phyloP scores from a whole-genome alignment of 2,329 filamentous ascomycete genomes.

The Plectosphaerella plurivora region DNA sequence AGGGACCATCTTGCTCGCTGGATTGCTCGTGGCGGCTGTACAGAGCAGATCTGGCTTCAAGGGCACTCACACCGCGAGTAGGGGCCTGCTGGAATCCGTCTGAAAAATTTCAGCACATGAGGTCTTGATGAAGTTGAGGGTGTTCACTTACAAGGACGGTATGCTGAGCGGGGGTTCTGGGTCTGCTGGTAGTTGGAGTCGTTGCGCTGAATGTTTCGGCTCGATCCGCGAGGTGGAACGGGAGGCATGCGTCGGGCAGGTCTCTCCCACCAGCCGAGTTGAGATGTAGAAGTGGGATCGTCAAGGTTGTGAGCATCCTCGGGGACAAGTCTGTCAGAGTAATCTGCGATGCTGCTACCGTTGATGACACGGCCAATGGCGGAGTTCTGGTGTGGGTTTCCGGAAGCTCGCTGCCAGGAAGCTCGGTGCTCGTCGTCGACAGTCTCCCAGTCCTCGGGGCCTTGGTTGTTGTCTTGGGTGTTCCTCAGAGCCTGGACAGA shows the following conservation, averaged over 20 bases:
- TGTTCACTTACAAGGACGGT: too few relatives aligned
- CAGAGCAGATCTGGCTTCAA: too few relatives aligned
- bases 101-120: too few relatives aligned
- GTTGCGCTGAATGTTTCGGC: too few relatives aligned
- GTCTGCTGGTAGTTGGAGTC: too few relatives aligned
- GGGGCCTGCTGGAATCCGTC: too few relatives aligned
- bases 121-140: too few relatives aligned
- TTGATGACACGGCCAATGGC: slow-evolving; percentile 8
- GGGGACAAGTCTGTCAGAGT: slow-evolving; percentile 7
- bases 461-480: background rate
- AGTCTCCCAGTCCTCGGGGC: slow-evolving; percentile 9
- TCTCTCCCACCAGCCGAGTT: slow-evolving; percentile 2
- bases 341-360: slow-evolving; percentile 14
- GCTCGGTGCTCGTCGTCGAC: slow-evolving; percentile 8
- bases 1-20: too few relatives aligned
- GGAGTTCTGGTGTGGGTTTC: background rate
- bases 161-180: too few relatives aligned
- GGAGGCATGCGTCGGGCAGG: background rate
- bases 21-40: too few relatives aligned
- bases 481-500: background rate
- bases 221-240: too few relatives aligned
- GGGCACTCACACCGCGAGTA: too few relatives aligned
- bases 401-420: background rate
- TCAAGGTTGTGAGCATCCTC: background rate
- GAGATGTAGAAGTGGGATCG: background rate